Conservation (phyloP, 2,329 filamentous ascomycete genomes). For the Colletotrichum truncatum region DNA sequence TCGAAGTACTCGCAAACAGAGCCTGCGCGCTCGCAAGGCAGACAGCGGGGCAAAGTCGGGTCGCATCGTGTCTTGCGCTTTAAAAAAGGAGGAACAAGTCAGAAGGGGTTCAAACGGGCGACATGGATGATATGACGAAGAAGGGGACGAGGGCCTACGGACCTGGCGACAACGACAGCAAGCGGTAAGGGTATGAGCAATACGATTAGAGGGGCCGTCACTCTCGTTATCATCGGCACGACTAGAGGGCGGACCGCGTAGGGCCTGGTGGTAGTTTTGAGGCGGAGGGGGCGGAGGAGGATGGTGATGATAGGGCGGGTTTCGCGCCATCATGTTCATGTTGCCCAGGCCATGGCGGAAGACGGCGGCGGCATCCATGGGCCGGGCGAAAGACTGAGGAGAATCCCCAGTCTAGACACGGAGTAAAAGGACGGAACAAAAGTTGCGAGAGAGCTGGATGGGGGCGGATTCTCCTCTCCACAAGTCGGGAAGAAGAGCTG, state of each 20-base stretch:
- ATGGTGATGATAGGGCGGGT: constrained; percentile 35
- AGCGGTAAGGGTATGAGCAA: constrained; percentile 82
- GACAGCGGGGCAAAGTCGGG: constrained; percentile 88
- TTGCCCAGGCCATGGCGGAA: constrained; percentile 62
- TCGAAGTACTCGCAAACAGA: constrained; percentile 96
- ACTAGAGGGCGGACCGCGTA: constrained; percentile 38
- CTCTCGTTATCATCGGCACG: constrained; percentile 56
- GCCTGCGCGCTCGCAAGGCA: constrained; percentile 91
- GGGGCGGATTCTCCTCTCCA: neutral
- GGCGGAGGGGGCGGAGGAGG: constrained; percentile 30
- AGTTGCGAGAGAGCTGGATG: neutral
- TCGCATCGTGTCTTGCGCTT: constrained; percentile 97
- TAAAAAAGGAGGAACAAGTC: constrained; percentile 31
- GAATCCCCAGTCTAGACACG: constrained; percentile 1
- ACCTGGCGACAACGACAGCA: constrained; percentile 85
- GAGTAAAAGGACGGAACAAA: neutral
- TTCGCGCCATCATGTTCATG: constrained; percentile 32
- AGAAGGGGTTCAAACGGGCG: constrained; percentile 1
- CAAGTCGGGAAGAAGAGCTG: neutral
- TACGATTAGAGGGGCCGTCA: constrained; percentile 65
- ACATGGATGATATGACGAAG: neutral
- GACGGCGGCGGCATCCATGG: constrained; percentile 68
- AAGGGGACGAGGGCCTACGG: constrained; percentile 40
- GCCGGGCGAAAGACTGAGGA: constrained; percentile 30
- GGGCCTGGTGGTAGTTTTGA: constrained; percentile 39